Evolutionary conservation across 768 basidiomycete species (phyloP).

Genomic region (Cubamyces sp.): DNA sequence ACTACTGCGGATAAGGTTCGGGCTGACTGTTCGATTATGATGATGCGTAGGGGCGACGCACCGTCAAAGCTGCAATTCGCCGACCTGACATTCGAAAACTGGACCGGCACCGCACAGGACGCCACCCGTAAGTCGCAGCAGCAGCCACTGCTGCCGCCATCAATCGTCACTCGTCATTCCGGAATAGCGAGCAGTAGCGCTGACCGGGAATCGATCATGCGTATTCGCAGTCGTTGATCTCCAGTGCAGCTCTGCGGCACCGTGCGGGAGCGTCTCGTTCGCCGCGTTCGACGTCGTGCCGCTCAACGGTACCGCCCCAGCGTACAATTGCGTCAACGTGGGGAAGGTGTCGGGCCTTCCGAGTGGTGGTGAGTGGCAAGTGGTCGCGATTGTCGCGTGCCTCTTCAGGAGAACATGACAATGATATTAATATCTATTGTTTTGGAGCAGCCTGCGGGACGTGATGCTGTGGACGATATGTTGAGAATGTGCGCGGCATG

Average conservation of each 20-base stretch:
- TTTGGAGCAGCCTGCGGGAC: constrained; percentile 7
- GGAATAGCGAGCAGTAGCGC: no score
- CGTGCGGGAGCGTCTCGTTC: constrained; percentile 50
- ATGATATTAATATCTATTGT: background rate
- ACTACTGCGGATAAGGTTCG: background rate
- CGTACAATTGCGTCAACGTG: constrained; percentile 53
- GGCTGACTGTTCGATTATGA: background rate
- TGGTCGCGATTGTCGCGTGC: no score
- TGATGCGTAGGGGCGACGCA: constrained; percentile 51
- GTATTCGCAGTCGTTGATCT: constrained; percentile 48
- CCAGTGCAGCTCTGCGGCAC: constrained; percentile 52
- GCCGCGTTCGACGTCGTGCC: constrained; percentile 40
- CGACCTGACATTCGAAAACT: constrained; percentile 49
- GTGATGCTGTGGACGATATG: no score
- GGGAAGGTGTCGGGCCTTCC: constrained; percentile 36
- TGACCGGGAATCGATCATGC: no score
- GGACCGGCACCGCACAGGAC: constrained; percentile 47
- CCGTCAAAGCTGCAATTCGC: constrained; percentile 54
- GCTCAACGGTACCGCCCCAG: constrained; percentile 40
- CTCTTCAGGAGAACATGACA: no score
- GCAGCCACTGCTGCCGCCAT: no score
- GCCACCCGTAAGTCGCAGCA: constrained; percentile 22
- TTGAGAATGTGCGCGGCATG: background rate
- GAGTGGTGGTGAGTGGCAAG: constrained; percentile 10
- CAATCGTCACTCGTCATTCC: no score